phyloP scores from a whole-genome alignment of 371 early-diverging fungal genomes.

The Apophysomyces trapeziformis region DNA sequence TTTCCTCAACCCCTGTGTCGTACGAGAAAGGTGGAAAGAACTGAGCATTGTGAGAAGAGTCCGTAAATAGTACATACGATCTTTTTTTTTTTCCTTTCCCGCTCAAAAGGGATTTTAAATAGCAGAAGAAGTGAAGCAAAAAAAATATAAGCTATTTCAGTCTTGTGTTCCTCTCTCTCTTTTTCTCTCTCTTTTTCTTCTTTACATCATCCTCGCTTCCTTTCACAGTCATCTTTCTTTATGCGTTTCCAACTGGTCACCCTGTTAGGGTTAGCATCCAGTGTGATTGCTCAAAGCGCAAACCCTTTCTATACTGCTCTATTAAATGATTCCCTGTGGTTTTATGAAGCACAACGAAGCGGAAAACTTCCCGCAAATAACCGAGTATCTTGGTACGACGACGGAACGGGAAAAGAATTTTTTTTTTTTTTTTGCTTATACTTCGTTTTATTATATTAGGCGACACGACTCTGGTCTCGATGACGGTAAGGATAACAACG shows the following conservation, averaged over 20 bases:
- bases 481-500: slow-evolving; percentile 50
- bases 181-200: no score
- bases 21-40: not conserved
- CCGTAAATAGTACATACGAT: not conserved
- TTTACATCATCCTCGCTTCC: not conserved
- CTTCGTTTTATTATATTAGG: slow-evolving; percentile 23
- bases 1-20: not conserved
- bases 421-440: no score
- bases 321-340: slow-evolving; percentile 41
- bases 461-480: slow-evolving; percentile 52
- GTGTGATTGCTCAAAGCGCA: slow-evolving; percentile 4
- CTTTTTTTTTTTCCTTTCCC: slow-evolving; percentile 3
- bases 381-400: slow-evolving; percentile 39
- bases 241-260: slow-evolving; percentile 2
- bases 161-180: no score
- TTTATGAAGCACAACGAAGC: slow-evolving; percentile 55
- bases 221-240: not conserved
- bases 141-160: no score
- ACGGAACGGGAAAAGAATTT: not conserved
- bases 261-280: slow-evolving; percentile 1
- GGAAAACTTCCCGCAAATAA: slow-evolving; percentile 48
- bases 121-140: not conserved
- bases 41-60: not conserved
- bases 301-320: slow-evolving; percentile 17
- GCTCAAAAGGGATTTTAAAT: not conserved